Evolutionary conservation across 371 early-diverging fungal genomes (phyloP).

Genomic region (Saksenaea vasiformis): DNA sequence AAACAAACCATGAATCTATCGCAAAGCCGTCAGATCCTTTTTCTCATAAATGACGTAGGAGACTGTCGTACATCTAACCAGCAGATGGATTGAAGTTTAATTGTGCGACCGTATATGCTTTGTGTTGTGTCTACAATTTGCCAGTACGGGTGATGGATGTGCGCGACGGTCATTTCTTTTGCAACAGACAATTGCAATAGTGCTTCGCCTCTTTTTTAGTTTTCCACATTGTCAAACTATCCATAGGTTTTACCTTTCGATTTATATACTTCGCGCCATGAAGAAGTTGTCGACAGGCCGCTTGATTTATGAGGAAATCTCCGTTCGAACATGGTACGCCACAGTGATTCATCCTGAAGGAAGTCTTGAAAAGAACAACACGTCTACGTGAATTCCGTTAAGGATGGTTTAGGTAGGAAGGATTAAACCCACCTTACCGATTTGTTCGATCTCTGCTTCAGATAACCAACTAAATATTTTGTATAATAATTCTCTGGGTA

Average conservation of each 20-base stretch:
- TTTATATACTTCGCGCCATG: conserved; percentile 12
- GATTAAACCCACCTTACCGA: conserved; percentile 3
- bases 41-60: not conserved
- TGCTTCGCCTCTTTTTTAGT: conserved; percentile 3
- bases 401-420: not conserved
- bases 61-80: conserved; percentile 33
- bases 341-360: conserved; percentile 7
- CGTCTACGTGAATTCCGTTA: not conserved
- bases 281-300: not conserved
- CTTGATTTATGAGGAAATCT: conserved; percentile 7
- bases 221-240: not conserved
- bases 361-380: not conserved
- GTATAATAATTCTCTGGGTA: conserved; percentile 9
- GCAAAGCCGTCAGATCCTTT: not conserved
- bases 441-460: conserved; percentile 3
- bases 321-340: conserved; percentile 3
- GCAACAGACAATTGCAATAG: conserved; percentile 20
- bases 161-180: conserved; percentile 30
- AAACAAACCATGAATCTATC: conserved; percentile 14
- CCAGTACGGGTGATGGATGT: conserved; percentile 43
- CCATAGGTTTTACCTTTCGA: conserved; percentile 10
- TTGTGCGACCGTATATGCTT: conserved; percentile 34
- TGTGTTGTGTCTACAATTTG: conserved; percentile 19
- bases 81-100: conserved; percentile 35
- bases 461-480: conserved; percentile 5